Percentiles rank a stretch among this genome's conserved stretches.
Evolutionary conservation across 2,329 filamentous ascomycete genomes (phyloP).

Genomic region (Ploettnerulaceae sp.): DNA sequence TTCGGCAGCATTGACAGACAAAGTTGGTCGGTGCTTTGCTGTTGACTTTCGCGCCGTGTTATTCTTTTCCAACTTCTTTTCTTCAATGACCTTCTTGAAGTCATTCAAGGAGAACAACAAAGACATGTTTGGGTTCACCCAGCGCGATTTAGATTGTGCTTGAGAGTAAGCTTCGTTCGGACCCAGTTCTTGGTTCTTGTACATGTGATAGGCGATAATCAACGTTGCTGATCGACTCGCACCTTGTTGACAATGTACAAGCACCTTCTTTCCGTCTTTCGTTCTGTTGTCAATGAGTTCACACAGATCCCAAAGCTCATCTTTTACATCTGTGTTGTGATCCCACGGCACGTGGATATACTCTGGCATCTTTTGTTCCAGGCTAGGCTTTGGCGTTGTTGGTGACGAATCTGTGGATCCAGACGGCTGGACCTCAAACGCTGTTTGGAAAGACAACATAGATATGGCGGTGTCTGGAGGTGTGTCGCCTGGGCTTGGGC

Average conservation of each 20-base stretch:
- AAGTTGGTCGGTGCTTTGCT: conserved; percentile 54
- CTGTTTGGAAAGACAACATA: conserved; percentile 53
- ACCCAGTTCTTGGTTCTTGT: conserved; percentile 68
- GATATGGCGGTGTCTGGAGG: conserved; percentile 51
- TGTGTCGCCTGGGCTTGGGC: conserved; percentile 13
- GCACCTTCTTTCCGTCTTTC: conserved; percentile 68
- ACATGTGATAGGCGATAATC: conserved; percentile 81
- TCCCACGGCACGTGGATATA: conserved; percentile 88
- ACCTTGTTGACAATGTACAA: conserved; percentile 82
- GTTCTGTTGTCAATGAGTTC: conserved; percentile 70
- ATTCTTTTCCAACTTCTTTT: conserved; percentile 41
- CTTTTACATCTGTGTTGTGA: conserved; percentile 80
- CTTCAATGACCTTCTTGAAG: conserved; percentile 61
- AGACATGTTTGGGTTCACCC: conserved; percentile 91
- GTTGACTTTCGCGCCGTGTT: conserved; percentile 46
- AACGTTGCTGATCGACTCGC: conserved; percentile 80
- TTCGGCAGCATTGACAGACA: conserved; percentile 51
- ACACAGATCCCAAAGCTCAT: conserved; percentile 69
- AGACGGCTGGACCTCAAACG: conserved; percentile 50
- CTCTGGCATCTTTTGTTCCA: conserved; percentile 55
- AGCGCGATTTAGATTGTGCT: conserved; percentile 74
- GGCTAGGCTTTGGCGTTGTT: conserved; percentile 52
- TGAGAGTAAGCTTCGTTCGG: conserved; percentile 81
- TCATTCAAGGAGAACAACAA: conserved; percentile 86
- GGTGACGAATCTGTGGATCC: conserved; percentile 37